phyloP scores from a whole-genome alignment of 176 grass and related monocot genomes.

The Hyparrhenia diplandra region DNA sequence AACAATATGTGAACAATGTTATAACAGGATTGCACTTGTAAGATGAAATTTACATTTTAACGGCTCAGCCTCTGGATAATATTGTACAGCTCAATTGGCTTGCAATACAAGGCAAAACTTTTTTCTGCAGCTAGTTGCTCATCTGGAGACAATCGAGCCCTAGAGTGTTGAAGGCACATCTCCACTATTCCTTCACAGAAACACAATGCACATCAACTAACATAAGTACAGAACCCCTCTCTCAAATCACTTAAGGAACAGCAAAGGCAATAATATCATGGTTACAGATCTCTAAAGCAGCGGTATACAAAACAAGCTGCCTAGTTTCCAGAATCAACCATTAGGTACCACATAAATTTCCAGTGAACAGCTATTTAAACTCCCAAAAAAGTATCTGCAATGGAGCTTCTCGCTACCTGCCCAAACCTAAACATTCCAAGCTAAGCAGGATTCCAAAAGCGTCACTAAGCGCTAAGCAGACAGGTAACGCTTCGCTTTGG shows the following conservation, averaged over 20 bases:
- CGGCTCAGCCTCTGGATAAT: constrained; percentile 75
- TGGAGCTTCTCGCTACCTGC: not conserved
- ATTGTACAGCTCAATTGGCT: constrained; percentile 96
- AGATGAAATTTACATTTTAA: constrained; percentile 59
- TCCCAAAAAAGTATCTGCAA: not conserved
- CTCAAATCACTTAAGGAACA: not conserved
- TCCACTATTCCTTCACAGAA: constrained; percentile 35
- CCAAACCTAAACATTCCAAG: not conserved
- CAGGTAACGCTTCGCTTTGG: too few species aligned
- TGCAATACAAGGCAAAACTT: constrained; percentile 94
- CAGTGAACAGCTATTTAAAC: not conserved
- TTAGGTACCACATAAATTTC: not conserved
- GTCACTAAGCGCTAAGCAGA: too few species aligned
- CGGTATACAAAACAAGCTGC: constrained; percentile 6
- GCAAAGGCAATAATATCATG: not conserved
- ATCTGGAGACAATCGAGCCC: constrained; percentile 57
- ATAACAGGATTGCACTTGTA: not conserved
- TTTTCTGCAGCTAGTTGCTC: constrained; percentile 88
- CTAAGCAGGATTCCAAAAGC: not conserved
- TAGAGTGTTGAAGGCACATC: constrained; percentile 80
- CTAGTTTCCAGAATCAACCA: constrained; percentile 5
- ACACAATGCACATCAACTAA: constrained; percentile 27
- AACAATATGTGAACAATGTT: not conserved
- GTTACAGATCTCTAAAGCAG: not conserved
- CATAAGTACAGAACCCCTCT: not conserved